These are phyloP conservation scores for Funneliformis geosporum DNA, from an alignment of 192 early-diverging fungal species.

Conservation along the genomic window DNA sequence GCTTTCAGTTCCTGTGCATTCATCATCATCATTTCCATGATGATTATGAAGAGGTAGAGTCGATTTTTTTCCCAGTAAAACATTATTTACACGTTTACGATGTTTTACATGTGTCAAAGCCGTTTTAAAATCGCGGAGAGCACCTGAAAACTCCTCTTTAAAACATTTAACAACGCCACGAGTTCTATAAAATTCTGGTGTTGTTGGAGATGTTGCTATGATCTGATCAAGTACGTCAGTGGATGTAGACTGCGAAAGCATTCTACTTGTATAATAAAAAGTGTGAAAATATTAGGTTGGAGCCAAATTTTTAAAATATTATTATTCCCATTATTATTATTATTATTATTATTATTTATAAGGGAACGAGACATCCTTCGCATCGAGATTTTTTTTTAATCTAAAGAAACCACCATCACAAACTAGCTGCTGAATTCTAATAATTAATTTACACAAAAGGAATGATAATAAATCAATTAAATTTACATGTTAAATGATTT, in stretches of 20 bases:
- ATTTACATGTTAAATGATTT: not conserved
- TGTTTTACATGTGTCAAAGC: conserved; percentile 28
- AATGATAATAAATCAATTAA: not conserved
- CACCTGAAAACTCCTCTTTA: conserved; percentile 30
- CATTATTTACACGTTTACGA: conserved; percentile 29
- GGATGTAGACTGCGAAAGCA: conserved; percentile 32
- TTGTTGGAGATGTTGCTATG: conserved; percentile 23
- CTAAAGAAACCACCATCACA: conserved; percentile 12
- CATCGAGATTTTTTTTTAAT: conserved; percentile 8
- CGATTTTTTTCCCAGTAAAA: conserved; percentile 20
- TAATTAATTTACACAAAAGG: not conserved
- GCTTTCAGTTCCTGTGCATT: conserved; percentile 28
- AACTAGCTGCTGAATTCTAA: not conserved
- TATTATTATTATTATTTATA: not conserved
- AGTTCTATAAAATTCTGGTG: conserved; percentile 27
- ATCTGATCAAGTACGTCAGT: conserved; percentile 27
- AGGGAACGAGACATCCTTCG: not conserved
- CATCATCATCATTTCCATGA: conserved; percentile 23
- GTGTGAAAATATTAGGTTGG: conserved; percentile 27
- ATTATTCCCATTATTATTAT: not conserved
- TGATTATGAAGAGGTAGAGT: conserved; percentile 23
- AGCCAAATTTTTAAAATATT: not conserved
- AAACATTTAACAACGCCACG: conserved; percentile 32
- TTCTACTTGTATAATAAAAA: conserved; percentile 28
- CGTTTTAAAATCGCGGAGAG: conserved; percentile 29